Evolutionary conservation across 495 filamentous ascomycete genomes (phyloP).

Genomic region (Penicillium paxilli): DNA sequence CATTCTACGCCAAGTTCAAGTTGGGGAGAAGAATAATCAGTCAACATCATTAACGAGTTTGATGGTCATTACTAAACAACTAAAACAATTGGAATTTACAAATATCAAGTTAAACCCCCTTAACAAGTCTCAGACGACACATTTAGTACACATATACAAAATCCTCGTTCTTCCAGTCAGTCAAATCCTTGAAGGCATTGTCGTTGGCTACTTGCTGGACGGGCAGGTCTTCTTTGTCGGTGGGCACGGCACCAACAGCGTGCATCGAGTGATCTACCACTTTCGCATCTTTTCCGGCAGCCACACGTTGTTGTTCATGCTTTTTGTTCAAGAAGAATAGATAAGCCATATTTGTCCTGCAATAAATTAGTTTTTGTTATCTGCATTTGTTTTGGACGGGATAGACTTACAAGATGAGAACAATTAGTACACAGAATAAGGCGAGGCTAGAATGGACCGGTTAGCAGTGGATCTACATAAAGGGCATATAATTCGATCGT

Average conservation of each 20-base stretch:
- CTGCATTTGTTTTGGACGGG: neutral
- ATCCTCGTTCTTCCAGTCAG: constrained; percentile 57
- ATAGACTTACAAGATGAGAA: constrained; percentile 40
- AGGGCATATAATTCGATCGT: constrained; percentile 4
- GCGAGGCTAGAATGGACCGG: constrained; percentile 35
- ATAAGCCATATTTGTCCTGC: constrained; percentile 39
- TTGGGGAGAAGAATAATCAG: neutral
- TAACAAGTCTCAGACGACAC: neutral
- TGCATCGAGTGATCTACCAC: constrained; percentile 40
- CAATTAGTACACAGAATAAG: constrained; percentile 54
- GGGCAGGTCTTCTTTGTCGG: constrained; percentile 39
- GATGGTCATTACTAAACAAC: neutral
- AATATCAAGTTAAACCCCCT: neutral
- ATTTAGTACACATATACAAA: constrained; percentile 59
- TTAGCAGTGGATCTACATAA: constrained; percentile 1
- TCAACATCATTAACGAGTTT: neutral
- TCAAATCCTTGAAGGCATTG: constrained; percentile 53
- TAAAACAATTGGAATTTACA: neutral
- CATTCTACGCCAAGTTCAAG: neutral
- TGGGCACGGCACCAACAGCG: constrained; percentile 40
- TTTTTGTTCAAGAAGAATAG: constrained; percentile 50
- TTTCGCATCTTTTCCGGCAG: constrained; percentile 50
- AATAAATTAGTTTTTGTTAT: neutral
- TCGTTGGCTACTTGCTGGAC: constrained; percentile 47
- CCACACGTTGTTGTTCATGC: constrained; percentile 48